Conservation (phyloP, 2,329 filamentous ascomycete species). For the Sclerotinia borealis region DNA sequence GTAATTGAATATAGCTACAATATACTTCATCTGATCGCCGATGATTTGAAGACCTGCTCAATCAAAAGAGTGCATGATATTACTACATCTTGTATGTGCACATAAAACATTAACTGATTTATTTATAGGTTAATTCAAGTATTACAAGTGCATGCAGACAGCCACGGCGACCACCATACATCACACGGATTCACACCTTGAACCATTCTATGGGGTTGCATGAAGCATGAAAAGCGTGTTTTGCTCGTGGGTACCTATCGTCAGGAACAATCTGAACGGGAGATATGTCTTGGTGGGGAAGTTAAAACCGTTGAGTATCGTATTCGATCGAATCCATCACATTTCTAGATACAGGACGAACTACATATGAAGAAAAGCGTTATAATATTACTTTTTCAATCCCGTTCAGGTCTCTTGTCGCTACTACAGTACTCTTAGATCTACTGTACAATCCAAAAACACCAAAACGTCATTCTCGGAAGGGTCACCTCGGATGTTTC, state of each 20-base stretch:
- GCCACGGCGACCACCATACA: slow-evolving; percentile 4
- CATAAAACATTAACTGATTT: background rate
- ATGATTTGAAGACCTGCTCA: slow-evolving; percentile 7
- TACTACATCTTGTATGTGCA: background rate
- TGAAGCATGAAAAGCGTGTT: slow-evolving; percentile 12
- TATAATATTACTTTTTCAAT: background rate
- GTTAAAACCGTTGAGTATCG: slow-evolving; percentile 12
- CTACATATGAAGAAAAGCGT: background rate
- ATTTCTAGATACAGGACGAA: slow-evolving; percentile 5
- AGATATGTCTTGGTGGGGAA: slow-evolving; percentile 7
- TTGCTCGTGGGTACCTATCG: slow-evolving; percentile 10
- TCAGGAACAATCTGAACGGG: slow-evolving; percentile 4
- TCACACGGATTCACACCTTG: no score
- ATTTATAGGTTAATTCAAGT: background rate
- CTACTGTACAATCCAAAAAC: background rate
- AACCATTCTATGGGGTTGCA: slow-evolving; percentile 8
- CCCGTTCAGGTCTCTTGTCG: background rate
- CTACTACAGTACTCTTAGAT: no score
- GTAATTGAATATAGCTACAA: background rate
- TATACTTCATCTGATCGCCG: slow-evolving; percentile 10
- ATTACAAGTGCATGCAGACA: slow-evolving; percentile 6
- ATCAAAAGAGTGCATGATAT: slow-evolving; percentile 9
- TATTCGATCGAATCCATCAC: background rate
- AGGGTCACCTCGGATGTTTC: background rate
- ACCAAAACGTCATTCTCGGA: background rate